A percentile compares a stretch with the other conserved stretches of the same genome.
phyloP scores from a whole-genome alignment of 2,329 filamentous ascomycete genomes.

The Sporothrix schenckii region DNA sequence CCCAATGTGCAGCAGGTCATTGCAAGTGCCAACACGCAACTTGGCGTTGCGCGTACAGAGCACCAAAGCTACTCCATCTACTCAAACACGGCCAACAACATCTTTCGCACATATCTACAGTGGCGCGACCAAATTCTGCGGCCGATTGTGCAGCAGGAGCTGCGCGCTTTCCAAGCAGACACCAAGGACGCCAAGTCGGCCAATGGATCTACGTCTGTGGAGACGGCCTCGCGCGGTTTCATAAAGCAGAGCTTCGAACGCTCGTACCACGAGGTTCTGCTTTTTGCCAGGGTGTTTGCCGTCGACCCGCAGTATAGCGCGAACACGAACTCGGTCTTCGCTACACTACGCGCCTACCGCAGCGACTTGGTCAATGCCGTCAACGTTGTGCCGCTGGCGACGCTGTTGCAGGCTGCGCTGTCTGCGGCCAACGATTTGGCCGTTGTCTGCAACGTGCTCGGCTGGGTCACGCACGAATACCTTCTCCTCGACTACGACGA shows the following conservation, averaged over 20 bases:
- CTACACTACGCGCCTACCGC: conserved; percentile 53
- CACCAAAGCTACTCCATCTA: conserved; percentile 56
- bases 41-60: conserved; percentile 51
- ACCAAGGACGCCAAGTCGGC: conserved; percentile 44
- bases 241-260: conserved; percentile 64
- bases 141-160: conserved; percentile 56
- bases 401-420: conserved; percentile 54
- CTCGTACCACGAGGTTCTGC: conserved; percentile 56
- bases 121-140: conserved; percentile 59
- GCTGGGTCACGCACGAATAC: conserved; percentile 63
- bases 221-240: conserved; percentile 60
- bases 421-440: conserved; percentile 53
- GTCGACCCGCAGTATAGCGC: conserved; percentile 58
- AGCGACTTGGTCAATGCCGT: conserved; percentile 57
- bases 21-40: conserved; percentile 55
- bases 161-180: conserved; percentile 59
- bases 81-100: conserved; percentile 56
- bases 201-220: conserved; percentile 43
- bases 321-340: conserved; percentile 55
- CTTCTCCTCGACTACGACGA: conserved; percentile 60
- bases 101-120: conserved; percentile 58
- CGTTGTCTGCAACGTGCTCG: conserved; percentile 58
- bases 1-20: conserved; percentile 60
- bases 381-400: conserved; percentile 57
- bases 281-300: conserved; percentile 60